Evolutionary conservation across 352 stramenopile species (phyloP), one percentile per base, ranked within the genome.

Genomic region (Phytophthora cajani): DNA sequence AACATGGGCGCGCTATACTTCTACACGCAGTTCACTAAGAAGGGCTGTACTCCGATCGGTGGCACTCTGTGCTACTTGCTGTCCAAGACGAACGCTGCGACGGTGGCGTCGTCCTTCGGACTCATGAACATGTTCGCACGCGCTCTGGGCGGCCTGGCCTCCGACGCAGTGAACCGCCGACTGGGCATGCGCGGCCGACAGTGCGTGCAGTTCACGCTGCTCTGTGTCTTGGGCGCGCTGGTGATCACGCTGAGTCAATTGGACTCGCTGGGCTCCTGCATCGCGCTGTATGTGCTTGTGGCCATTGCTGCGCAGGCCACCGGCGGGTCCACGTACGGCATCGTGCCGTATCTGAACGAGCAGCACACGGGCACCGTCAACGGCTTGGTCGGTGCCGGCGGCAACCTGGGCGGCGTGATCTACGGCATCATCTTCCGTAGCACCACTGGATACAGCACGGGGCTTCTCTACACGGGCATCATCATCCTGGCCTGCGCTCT

Each of bases 1-100:
- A 98, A 99, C 82, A 96, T 97, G 75, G 91, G 92, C 36, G 93
- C 94, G 7, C 78, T 92, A 17, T 98, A 98, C 80, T 98, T 98
- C 69, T 93, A 96, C 64, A 87, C 93, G 25, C 82, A 94, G 46
- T 98, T 98, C 64, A 78, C 80, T 14, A 83, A 90, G 42, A 62
- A 72, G 0, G 89, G 76, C 19, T 92, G 84, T 56, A 71, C 52
- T 2, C 50, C 59, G 7, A 67, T 58, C 14, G 62, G 75, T 7
- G 65, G 55, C 30, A 58, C 65, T 0, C 54, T 74, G 17, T 92
- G 85, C 66, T 72, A 71, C 44, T 38, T 80, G 49, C 69, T 91
- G 23, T 75, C 84, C 38, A 90, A 84, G 68, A 82, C 78, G 25
- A 74, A 77, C 65, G 90, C 94, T 27, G 92, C 89, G 10, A 90